Evolutionary conservation across 2,329 filamentous ascomycete species (phyloP), one percentile per base, ranked within the genome.

Genomic region (Dothidotthia symphoricarpi): DNA sequence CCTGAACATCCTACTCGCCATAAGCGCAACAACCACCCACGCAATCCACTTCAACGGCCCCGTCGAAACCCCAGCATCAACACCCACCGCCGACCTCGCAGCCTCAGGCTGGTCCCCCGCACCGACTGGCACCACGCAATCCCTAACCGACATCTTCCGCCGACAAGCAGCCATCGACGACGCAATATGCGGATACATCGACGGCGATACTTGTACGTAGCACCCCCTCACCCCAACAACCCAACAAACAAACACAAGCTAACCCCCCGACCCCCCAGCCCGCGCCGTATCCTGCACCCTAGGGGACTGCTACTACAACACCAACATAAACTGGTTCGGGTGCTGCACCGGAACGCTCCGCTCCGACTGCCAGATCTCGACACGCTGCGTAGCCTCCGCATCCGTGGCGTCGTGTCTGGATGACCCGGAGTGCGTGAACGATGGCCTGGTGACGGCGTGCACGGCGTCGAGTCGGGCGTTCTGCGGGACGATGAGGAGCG

Each of bases 311-410:
- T 31, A 38, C 22, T 50, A 41, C 28, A 43, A 48, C n/a, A 26
- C 42, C 9, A 15, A 26, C 6, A 11, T 41, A 12, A 40, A 36
- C 3, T 53, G 50, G 50, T 51, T 53, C 28, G 50, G 50, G n/a
- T 53, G 50, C 43, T 53, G 50, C 34, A 36, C 40, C 6, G 43
- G 34, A n/a, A 42, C 35, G 12, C 16, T 4, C n/a, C 24, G 17
- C 9, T 34, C 37, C 6, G 36, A 36, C 30, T 49, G 43, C 31
- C 24, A 41, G 16, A 26, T 45, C 5, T 40, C 40, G 24, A 52
- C 49, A 2, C 41, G 36, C 9, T 52, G 49, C 25, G 35, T 52
- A n/a, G 42, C 34, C 7, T 43, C 41, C 3, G 39, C 49, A 3
- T 38, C 34, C n/a, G 28, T 47, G 13, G 36, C 31, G 9, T 30